These are phyloP conservation scores for Yarrowia sp. DNA, from an alignment of 805 yeast genomes.

Conservation along the genomic window DNA sequence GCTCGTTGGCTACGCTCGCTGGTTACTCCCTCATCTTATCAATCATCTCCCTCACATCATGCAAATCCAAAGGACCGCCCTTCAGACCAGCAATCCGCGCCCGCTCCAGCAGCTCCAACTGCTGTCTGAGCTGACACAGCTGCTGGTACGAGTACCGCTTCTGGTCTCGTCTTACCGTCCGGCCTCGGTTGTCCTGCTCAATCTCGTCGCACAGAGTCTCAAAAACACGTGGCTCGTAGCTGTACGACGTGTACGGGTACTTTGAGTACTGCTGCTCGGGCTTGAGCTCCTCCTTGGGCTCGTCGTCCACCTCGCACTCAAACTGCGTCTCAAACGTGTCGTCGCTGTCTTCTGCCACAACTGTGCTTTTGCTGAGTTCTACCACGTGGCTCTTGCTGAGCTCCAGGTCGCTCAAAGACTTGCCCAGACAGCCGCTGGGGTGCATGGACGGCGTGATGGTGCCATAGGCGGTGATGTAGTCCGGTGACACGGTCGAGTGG, in stretches of 20 bases:
- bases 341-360: neutral
- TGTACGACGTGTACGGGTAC: constrained; percentile 3
- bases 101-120: constrained; percentile 12
- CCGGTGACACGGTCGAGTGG: neutral
- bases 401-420: constrained; percentile 6
- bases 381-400: neutral
- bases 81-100: constrained; percentile 11
- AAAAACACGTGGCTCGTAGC: constrained; percentile 1
- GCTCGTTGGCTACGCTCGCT: neutral
- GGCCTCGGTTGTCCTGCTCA: constrained; percentile 20
- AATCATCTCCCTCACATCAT: constrained; percentile 22
- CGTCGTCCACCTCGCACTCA: neutral
- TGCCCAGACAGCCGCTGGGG: neutral
- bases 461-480: constrained; percentile 13
- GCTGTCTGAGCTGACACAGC: constrained; percentile 9
- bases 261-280: too few species aligned
- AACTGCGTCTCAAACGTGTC: constrained; percentile 18
- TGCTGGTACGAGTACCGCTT: constrained; percentile 19
- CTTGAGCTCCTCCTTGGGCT: neutral
- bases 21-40: constrained; percentile 4
- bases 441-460: neutral
- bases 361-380: too few species aligned
- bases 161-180: constrained; percentile 6
- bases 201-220: constrained; percentile 18
- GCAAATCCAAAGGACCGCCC: constrained; percentile 21